Conservation (phyloP, 2,329 filamentous ascomycete genomes). For the Lecanicillium sp. region DNA sequence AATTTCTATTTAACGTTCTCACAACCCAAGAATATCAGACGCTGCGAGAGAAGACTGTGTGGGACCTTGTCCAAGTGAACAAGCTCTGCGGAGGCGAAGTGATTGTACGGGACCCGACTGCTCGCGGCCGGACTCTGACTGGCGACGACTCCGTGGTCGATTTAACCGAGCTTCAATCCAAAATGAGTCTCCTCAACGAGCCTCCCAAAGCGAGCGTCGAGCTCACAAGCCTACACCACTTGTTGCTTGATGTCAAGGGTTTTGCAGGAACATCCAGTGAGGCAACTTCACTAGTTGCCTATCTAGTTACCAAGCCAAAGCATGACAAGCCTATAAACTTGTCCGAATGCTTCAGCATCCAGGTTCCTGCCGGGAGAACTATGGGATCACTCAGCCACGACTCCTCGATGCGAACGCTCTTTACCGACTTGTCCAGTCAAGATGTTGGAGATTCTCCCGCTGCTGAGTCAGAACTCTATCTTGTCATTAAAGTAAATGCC, state of each 20-base stretch:
- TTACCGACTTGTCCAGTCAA: conserved; percentile 72
- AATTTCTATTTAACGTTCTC: conserved; percentile 89
- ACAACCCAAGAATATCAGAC: conserved; percentile 75
- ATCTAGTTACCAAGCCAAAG: conserved; percentile 64
- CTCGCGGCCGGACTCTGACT: conserved; percentile 78
- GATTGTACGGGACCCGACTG: conserved; percentile 81
- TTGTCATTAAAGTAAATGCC: conserved; percentile 73
- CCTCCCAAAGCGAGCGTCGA: conserved; percentile 63
- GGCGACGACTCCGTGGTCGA: conserved; percentile 90
- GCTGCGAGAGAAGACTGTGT: conserved; percentile 83
- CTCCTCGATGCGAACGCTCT: conserved; percentile 72
- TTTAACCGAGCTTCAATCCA: conserved; percentile 81
- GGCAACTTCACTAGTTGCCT: conserved; percentile 66
- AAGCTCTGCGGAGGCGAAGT: conserved; percentile 90
- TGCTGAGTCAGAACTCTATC: conserved; percentile 65
- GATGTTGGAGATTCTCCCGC: conserved; percentile 58
- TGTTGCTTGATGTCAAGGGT: conserved; percentile 75
- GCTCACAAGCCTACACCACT: conserved; percentile 65
- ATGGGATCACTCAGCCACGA: conserved; percentile 57
- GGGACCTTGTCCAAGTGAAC: conserved; percentile 90
- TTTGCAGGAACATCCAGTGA: conserved; percentile 72
- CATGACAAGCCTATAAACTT: conserved; percentile 57
- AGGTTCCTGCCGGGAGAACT: conserved; percentile 66
- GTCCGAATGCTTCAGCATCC: conserved; percentile 76
- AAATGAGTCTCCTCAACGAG: conserved; percentile 89